These are phyloP conservation scores for Termitomyces sp. DNA, from an alignment of 768 basidiomycete genomes.

Conservation along the genomic window DNA sequence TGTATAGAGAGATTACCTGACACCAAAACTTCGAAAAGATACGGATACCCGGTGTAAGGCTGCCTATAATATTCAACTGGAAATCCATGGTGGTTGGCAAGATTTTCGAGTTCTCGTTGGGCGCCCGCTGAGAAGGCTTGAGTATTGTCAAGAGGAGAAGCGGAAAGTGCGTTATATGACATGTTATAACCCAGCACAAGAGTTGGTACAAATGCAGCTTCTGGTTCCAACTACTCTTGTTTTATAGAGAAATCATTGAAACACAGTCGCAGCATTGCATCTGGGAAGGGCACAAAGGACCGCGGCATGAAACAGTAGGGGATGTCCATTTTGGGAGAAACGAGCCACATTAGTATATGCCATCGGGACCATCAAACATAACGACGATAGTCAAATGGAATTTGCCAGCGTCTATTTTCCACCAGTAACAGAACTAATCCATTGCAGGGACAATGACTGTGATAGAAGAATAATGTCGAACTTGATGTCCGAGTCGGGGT, in stretches of 20 bases:
- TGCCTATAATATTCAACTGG: background rate
- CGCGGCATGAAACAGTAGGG: background rate
- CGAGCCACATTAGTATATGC: too few species aligned
- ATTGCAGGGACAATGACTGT: background rate
- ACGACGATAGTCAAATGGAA: background rate
- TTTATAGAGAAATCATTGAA: background rate
- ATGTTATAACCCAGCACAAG: background rate
- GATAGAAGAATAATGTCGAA: background rate
- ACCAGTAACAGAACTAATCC: too few species aligned
- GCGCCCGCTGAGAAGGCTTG: background rate
- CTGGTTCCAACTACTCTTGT: background rate
- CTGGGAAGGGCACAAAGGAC: background rate
- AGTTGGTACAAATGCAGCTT: background rate
- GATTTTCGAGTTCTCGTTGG: background rate
- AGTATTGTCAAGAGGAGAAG: background rate
- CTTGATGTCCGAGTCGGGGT: background rate
- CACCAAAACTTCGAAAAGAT: background rate
- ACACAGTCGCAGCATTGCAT: background rate
- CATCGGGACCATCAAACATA: background rate
- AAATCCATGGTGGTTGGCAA: background rate
- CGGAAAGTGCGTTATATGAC: background rate
- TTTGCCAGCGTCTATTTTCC: background rate
- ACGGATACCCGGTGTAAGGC: background rate
- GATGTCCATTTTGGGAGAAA: background rate
- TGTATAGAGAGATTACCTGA: background rate